Evolutionary conservation across 441 rosid genomes (phyloP).

Genomic region (Melianthus villosus): DNA sequence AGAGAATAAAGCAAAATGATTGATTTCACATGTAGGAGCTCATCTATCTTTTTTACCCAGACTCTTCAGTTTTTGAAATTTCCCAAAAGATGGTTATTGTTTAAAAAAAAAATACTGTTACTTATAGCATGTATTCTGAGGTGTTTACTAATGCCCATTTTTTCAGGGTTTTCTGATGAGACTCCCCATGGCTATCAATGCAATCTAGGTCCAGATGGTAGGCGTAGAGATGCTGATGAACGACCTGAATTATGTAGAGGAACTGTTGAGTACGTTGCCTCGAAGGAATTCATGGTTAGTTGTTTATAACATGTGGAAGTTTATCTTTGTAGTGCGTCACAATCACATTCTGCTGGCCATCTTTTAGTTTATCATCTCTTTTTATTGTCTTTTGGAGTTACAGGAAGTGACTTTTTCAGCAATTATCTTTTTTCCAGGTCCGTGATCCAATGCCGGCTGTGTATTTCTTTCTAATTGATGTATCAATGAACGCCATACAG

Average conservation of each 20-base stretch:
- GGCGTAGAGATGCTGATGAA: constrained; percentile 92
- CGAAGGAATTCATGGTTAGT: constrained; percentile 80
- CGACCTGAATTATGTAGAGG: constrained; percentile 94
- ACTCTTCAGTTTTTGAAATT: no score
- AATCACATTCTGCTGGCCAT: not conserved
- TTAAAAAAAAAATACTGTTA: constrained; percentile 1
- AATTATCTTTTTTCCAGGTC: constrained; percentile 29
- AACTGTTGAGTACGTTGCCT: constrained; percentile 76
- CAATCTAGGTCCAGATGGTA: constrained; percentile 93
- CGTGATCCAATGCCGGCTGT: constrained; percentile 96
- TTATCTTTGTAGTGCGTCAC: not conserved
- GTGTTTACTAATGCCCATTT: constrained; percentile 7
- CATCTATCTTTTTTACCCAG: no score
- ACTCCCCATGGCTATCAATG: constrained; percentile 88
- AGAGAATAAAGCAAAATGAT: no score
- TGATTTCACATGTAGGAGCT: no score
- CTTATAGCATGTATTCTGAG: constrained; percentile 6
- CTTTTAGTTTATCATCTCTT: not conserved
- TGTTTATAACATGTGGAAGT: constrained; percentile 9
- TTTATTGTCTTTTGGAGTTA: not conserved
- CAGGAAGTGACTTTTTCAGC: not conserved
- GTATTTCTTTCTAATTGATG: constrained; percentile 77
- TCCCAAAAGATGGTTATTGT: not conserved
- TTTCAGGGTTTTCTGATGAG: constrained; percentile 68
- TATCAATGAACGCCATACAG: constrained; percentile 79